Evolutionary conservation across 768 basidiomycete species (phyloP).

Genomic region (Daedaleopsis sinensis): DNA sequence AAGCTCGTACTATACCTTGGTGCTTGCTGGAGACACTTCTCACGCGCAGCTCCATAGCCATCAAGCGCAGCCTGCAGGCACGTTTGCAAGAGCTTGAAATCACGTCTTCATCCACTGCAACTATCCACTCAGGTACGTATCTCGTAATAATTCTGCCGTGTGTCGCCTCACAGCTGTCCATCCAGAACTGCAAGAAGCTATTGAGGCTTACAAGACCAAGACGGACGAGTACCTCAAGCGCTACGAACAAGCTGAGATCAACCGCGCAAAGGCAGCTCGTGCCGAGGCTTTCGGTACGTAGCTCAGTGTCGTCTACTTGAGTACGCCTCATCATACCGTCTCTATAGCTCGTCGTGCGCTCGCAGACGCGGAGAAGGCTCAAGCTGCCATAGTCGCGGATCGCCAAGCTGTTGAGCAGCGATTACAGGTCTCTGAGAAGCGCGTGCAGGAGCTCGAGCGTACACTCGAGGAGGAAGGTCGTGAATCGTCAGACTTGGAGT

Average conservation of each 20-base stretch:
- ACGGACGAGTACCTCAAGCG: slow-evolving; percentile 58
- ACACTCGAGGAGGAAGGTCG: slow-evolving; percentile 71
- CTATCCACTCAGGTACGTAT: slow-evolving; percentile 57
- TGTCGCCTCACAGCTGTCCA: background rate
- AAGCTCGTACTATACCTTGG: slow-evolving; percentile 13
- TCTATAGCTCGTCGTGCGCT: slow-evolving; percentile 60
- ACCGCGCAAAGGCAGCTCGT: slow-evolving; percentile 63
- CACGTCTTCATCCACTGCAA: slow-evolving; percentile 57
- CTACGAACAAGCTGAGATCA: slow-evolving; percentile 71
- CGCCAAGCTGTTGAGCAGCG: slow-evolving; percentile 53
- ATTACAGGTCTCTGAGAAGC: slow-evolving; percentile 52
- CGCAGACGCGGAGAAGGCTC: slow-evolving; percentile 61
- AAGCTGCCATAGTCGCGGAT: slow-evolving; percentile 53
- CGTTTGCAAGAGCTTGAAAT: slow-evolving; percentile 68
- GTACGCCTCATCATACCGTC: background rate
- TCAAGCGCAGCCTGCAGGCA: slow-evolving; percentile 60
- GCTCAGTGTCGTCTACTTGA: background rate
- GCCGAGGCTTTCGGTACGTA: slow-evolving; percentile 61
- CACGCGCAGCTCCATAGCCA: slow-evolving; percentile 41
- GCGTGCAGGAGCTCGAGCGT: slow-evolving; percentile 59
- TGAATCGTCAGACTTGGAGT: slow-evolving; percentile 64
- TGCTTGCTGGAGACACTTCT: background rate
- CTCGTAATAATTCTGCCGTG: background rate
- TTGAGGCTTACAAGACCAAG: slow-evolving; percentile 69
- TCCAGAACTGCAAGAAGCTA: slow-evolving; percentile 62